Evolutionary conservation across 148 eudicot genomes (phyloP), one percentile per base, ranked within the genome.

Genomic region (Fagopyrum homotropicum): DNA sequence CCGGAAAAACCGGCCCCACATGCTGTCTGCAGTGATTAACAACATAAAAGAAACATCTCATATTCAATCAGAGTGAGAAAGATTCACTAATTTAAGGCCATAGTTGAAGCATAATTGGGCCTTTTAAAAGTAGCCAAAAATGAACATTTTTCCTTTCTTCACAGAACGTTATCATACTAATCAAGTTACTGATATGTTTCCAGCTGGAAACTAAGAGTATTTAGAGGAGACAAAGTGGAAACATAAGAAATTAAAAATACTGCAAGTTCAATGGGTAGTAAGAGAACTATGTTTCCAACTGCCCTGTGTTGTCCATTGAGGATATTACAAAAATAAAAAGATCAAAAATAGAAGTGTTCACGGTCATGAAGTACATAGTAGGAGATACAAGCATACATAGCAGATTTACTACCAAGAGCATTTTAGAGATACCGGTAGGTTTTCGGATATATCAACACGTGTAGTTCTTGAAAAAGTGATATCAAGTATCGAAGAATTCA

Each of bases 1-100:
- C 64, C 86, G 93, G 72, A 95, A 95, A 77, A 90, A 95, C 29
- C 97, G 97, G 16, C 99, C 90, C 99, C 99, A 95, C 79, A 84
- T 89, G 83, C 99, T 95, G 86, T 92, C 99, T 95, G 87, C 86
- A 84, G 15, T 40, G 9, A 66, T 43, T 66, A 16, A 43, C 47
- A 1, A 40, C 51, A 46, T 49, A 72, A 49, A 51, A 47, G 57
- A 52, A 19, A 22, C 44, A 52, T 48, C 16, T 30, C 19, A 48
- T 15, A 66, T 43, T 66, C 19, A 14, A 14, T 17, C 6, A 11
- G 44, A 30, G 16, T 6, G 9, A 11, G 7, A 9, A 29, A 30
- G 40, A 61, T 29, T 61, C 44, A 61, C 43, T 29, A 61, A 63
- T 63, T 26, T 63, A 63, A 30, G 69, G 69, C 44, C 4, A 43